A percentile compares a stretch with the other conserved stretches of the same genome.
phyloP scores from a whole-genome alignment of 2,329 filamentous ascomycete species.

The Verticillium albo-atrum region DNA sequence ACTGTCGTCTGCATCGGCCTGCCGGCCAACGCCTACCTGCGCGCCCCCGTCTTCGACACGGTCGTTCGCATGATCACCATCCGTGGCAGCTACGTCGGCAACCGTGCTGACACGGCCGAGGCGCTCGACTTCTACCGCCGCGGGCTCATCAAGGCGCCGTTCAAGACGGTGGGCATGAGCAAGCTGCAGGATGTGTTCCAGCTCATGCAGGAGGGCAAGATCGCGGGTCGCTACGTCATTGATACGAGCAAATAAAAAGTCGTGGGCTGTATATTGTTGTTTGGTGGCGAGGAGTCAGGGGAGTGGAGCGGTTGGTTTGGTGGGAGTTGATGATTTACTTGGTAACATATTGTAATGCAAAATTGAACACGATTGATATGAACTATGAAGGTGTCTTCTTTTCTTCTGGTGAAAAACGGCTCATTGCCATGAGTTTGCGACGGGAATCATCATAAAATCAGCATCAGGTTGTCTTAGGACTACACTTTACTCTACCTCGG shows the following conservation, averaged over 20 bases:
- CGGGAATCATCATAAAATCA: too few species aligned
- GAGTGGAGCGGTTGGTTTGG: not conserved
- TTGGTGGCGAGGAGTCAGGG: not conserved
- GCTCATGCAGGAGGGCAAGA: slow-evolving; percentile 64
- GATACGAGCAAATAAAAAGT: slow-evolving; percentile 59
- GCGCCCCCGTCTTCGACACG: slow-evolving; percentile 82
- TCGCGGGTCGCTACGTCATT: slow-evolving; percentile 75
- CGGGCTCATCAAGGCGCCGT: slow-evolving; percentile 82
- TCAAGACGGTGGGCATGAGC: slow-evolving; percentile 77
- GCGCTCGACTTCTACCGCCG: slow-evolving; percentile 85
- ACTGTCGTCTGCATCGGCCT: slow-evolving; percentile 86
- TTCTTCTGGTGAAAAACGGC: too few species aligned
- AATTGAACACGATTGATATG: not conserved
- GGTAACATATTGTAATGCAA: not conserved
- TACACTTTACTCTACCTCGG: too few species aligned
- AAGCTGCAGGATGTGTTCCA: slow-evolving; percentile 79
- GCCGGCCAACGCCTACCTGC: slow-evolving; percentile 73
- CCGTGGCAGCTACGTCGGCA: slow-evolving; percentile 91
- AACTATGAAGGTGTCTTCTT: too few species aligned
- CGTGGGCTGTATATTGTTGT: slow-evolving; percentile 4
- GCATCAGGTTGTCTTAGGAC: too few species aligned
- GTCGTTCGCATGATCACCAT: slow-evolving; percentile 89
- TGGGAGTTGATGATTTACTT: not conserved
- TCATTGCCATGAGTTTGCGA: too few species aligned
- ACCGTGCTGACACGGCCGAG: slow-evolving; percentile 81